phyloP scores from a whole-genome alignment of 257 asterid species.

The Thymus quinquecostatus region DNA sequence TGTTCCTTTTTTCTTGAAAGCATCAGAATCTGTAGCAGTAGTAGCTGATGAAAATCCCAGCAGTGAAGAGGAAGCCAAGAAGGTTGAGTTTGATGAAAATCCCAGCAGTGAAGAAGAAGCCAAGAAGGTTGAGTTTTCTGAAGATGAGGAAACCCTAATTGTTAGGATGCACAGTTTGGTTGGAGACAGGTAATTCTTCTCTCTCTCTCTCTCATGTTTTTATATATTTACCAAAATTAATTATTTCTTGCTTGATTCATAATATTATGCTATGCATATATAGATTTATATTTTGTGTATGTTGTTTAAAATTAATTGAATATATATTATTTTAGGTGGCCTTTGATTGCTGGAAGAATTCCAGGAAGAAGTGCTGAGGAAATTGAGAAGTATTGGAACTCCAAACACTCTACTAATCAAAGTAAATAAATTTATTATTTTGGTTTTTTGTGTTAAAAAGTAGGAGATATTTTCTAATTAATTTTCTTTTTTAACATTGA shows the following conservation, averaged over 20 bases:
- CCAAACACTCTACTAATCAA: conserved; percentile 34
- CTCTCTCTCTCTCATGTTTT: no score
- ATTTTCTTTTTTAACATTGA: no score
- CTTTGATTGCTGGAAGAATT: conserved; percentile 57
- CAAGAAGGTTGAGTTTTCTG: conserved; percentile 40
- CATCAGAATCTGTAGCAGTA: conserved; percentile 15
- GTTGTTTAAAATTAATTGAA: background rate
- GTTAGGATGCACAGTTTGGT: conserved; percentile 50
- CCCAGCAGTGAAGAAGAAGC: conserved; percentile 28
- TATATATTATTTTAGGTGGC: conserved; percentile 39
- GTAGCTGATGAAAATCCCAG: conserved; percentile 32
- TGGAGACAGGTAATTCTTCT: conserved; percentile 44
- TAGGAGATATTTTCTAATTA: background rate
- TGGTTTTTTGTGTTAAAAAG: background rate
- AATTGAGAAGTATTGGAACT: conserved; percentile 48
- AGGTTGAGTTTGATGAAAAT: conserved; percentile 35
- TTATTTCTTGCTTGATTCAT: no score
- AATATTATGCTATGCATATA: no score
- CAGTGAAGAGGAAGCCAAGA: conserved; percentile 32
- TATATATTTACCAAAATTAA: no score
- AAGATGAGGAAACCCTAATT: conserved; percentile 58
- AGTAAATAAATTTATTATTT: conserved; percentile 10
- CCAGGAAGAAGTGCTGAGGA: conserved; percentile 57
- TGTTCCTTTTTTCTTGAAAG: background rate
- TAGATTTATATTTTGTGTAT: no score